Conservation (phyloP, 805 yeast species). For the Ogataea kodamae region DNA sequence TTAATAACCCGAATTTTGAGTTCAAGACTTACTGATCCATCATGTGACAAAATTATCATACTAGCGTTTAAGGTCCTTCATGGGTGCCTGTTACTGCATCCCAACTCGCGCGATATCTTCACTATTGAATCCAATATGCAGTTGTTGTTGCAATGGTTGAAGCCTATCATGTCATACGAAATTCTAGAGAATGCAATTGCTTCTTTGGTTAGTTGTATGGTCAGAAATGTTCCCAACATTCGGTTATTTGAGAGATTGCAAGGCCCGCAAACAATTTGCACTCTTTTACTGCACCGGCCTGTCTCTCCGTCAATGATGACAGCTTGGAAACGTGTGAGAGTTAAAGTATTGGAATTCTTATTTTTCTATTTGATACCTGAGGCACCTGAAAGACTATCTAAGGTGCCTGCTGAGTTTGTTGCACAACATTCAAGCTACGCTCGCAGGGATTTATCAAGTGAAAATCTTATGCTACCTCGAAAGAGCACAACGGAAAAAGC, state of each 20-base stretch:
- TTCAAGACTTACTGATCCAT: too few species aligned
- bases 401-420: not conserved
- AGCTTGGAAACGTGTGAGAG: conserved; percentile 50
- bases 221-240: conserved; percentile 53
- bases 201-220: conserved; percentile 54
- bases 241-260: conserved; percentile 53
- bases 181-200: conserved; percentile 44
- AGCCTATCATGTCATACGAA: conserved; percentile 12
- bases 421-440: not conserved
- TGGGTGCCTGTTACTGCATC: conserved; percentile 60
- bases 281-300: conserved; percentile 33
- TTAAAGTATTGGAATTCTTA: conserved; percentile 64
- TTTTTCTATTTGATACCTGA: conserved; percentile 70
- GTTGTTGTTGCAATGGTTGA: conserved; percentile 28
- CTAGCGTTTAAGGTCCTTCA: conserved; percentile 46
- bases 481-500: conserved; percentile 45
- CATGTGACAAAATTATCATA: too few species aligned
- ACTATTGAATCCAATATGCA: conserved; percentile 39
- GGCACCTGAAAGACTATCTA: conserved; percentile 19
- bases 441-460: not conserved
- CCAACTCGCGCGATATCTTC: conserved; percentile 50
- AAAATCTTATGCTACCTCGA: conserved; percentile 18
- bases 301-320: conserved; percentile 5
- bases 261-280: conserved; percentile 55
- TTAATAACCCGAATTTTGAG: too few species aligned